Evolutionary conservation across 257 asterid genomes (phyloP).

Genomic region (Solanum pimpinellifolium): DNA sequence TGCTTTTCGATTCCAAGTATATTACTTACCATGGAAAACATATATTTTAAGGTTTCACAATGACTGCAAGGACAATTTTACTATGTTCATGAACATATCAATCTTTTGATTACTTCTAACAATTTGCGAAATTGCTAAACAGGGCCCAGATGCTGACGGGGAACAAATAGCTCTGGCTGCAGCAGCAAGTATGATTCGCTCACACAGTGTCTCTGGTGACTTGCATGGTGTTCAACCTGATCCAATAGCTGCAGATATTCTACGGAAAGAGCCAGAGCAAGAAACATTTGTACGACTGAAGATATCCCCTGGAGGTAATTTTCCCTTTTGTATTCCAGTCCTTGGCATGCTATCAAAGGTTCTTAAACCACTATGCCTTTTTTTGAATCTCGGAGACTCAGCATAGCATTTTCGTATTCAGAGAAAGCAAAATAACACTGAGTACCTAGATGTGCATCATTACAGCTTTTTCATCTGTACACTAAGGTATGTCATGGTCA

Average conservation of each 20-base stretch:
- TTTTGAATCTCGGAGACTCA: not conserved
- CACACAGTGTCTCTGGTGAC: constrained; percentile 88
- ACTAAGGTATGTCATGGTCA: not conserved
- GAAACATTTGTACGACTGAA: constrained; percentile 78
- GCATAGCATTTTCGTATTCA: not conserved
- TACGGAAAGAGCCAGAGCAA: constrained; percentile 89
- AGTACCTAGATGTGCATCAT: not conserved
- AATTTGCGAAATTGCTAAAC: not conserved
- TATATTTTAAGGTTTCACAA: not conserved
- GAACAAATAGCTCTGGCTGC: constrained; percentile 45
- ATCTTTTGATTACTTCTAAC: not conserved
- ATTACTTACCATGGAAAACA: not conserved
- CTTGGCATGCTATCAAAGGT: not conserved
- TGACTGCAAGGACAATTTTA: not conserved
- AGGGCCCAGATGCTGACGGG: constrained; percentile 38
- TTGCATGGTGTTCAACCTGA: constrained; percentile 89
- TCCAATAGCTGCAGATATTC: constrained; percentile 88
- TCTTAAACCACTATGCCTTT: not conserved
- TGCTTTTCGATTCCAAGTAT: not conserved
- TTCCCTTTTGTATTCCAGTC: constrained; percentile 4
- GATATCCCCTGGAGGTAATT: constrained; percentile 75
- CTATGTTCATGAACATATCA: not conserved
- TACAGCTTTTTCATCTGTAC: not conserved
- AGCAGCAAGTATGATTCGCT: constrained; percentile 69
- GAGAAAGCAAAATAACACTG: not conserved